These are phyloP conservation scores for Verticillium klebahnii DNA, from an alignment of 2,329 filamentous ascomycete genomes.

Conservation along the genomic window DNA sequence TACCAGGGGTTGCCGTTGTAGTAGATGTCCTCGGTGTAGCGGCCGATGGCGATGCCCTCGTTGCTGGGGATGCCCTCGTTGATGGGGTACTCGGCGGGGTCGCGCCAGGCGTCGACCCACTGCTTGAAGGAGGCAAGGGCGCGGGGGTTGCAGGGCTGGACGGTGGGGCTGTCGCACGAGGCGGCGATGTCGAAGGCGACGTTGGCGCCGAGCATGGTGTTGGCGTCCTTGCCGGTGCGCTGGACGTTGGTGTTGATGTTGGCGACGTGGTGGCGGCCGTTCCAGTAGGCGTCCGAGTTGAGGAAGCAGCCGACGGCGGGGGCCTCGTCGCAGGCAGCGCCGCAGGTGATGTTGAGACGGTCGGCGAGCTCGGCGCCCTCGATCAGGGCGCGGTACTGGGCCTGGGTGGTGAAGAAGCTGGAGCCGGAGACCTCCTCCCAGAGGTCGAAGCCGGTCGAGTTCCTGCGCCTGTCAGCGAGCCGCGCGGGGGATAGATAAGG, in stretches of 20 bases:
- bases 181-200: conserved; percentile 46
- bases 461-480: conserved; percentile 23
- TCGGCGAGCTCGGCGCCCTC: conserved; percentile 48
- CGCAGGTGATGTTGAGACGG: conserved; percentile 42
- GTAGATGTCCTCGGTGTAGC: conserved; percentile 48
- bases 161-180: conserved; percentile 46
- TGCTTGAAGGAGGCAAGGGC: conserved; percentile 52
- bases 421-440: conserved; percentile 57
- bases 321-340: conserved; percentile 42
- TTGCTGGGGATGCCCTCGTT: conserved; percentile 43
- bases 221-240: conserved; percentile 52
- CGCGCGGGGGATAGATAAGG: too few relatives aligned
- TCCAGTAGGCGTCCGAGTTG: conserved; percentile 48
- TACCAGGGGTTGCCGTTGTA: conserved; percentile 56
- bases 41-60: conserved; percentile 37
- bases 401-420: conserved; percentile 55
- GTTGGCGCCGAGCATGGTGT: conserved; percentile 44
- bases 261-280: conserved; percentile 46
- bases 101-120: conserved; percentile 50
- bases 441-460: conserved; percentile 51
- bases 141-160: conserved; percentile 49
- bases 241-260: conserved; percentile 43
- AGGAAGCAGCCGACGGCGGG: conserved; percentile 49
- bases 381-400: conserved; percentile 44
- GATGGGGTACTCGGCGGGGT: conserved; percentile 40